Evolutionary conservation across 2,329 filamentous ascomycete species (phyloP).

Genomic region (Ophiostoma novo-ulmi): DNA sequence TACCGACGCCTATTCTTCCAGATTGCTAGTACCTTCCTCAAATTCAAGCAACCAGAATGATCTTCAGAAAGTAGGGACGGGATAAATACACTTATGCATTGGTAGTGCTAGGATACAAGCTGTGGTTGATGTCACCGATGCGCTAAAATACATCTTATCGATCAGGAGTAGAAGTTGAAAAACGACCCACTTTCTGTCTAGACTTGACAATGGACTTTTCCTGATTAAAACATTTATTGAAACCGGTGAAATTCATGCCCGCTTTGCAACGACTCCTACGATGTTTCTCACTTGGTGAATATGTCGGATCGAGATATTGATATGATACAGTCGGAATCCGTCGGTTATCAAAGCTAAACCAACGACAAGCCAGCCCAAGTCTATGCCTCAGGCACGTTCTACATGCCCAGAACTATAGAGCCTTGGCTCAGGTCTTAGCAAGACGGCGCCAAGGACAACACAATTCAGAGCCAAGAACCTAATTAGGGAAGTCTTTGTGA

Average conservation of each 20-base stretch:
- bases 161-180: background rate
- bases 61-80: background rate
- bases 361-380: background rate
- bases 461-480: conserved; percentile 4
- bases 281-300: background rate
- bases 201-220: background rate
- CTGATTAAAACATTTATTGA: background rate
- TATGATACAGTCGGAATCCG: background rate
- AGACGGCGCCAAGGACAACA: conserved; percentile 1
- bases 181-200: background rate
- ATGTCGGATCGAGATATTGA: background rate
- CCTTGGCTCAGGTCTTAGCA: background rate
- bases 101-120: background rate
- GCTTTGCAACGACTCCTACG: background rate
- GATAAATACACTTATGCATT: background rate
- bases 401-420: conserved; percentile 5
- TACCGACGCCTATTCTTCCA: too few relatives aligned
- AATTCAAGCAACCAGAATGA: background rate
- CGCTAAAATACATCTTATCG: background rate
- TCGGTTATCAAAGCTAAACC: background rate
- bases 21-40: background rate
- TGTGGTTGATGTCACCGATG: background rate
- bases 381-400: conserved; percentile 8
- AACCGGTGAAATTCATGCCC: background rate
- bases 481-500: background rate